phyloP scores from a whole-genome alignment of 1,284 basidiomycete genomes.

The Uromyces viciae-fabae region DNA sequence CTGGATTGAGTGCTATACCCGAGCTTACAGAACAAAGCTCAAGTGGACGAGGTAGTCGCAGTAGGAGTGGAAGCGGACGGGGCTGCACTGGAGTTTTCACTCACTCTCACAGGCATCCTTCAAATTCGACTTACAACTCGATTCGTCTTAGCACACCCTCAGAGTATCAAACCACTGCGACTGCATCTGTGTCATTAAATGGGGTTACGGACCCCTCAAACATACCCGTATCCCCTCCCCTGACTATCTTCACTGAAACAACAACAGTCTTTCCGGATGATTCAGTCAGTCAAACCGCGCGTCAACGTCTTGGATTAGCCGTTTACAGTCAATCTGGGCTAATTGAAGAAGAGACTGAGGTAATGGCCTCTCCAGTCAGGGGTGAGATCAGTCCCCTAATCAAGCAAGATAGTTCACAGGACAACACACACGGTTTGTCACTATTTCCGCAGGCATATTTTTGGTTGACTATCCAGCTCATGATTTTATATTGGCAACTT shows the following conservation, averaged over 20 bases:
- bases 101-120: constrained; percentile 25
- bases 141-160: constrained; percentile 1
- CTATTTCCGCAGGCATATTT: neutral
- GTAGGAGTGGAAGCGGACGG: constrained; percentile 2
- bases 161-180: neutral
- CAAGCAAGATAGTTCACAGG: neutral
- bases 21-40: constrained; percentile 32
- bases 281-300: constrained; percentile 30
- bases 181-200: neutral
- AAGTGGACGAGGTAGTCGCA: constrained; percentile 17
- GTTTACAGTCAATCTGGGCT: constrained; percentile 5
- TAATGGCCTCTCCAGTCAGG: neutral
- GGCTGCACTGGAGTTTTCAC: neutral
- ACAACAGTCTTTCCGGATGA: constrained; percentile 29
- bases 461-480: no score
- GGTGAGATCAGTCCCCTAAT: neutral
- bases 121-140: constrained; percentile 26
- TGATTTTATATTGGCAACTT: no score
- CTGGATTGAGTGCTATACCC: constrained; percentile 34
- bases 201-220: neutral
- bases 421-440: neutral
- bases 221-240: constrained; percentile 20
- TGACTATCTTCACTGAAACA: neutral
- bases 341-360: constrained; percentile 24
- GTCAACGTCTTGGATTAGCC: constrained; percentile 10